Conservation (phyloP, 1,139 yeast species). For the Zygoascus sp. region DNA sequence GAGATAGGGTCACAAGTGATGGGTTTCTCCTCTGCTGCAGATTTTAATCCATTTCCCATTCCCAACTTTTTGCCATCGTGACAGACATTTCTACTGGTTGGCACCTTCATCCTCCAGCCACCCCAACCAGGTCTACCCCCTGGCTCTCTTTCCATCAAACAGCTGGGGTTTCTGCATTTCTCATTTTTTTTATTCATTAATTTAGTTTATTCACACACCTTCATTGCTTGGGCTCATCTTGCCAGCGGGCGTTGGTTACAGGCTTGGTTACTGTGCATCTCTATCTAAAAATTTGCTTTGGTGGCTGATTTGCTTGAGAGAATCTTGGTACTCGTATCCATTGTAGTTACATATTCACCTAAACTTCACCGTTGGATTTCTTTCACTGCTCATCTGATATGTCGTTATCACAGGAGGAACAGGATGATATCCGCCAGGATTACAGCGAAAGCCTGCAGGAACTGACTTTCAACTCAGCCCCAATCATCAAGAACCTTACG, state of each 20-base stretch:
- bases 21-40: too few relatives aligned
- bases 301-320: background rate
- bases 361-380: background rate
- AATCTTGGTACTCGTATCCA: background rate
- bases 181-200: too few relatives aligned
- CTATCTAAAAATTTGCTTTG: background rate
- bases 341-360: background rate
- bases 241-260: background rate
- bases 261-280: background rate
- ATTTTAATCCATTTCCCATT: too few relatives aligned
- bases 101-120: too few relatives aligned
- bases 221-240: too few relatives aligned
- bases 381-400: background rate
- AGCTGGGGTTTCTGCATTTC: too few relatives aligned
- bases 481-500: conserved; percentile 84
- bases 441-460: conserved; percentile 65
- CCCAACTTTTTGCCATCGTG: too few relatives aligned
- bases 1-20: too few relatives aligned
- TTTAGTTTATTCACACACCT: too few relatives aligned
- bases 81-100: too few relatives aligned
- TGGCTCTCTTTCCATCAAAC: too few relatives aligned
- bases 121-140: too few relatives aligned
- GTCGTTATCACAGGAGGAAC: conserved; percentile 29
- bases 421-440: conserved; percentile 52
- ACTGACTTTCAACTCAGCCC: conserved; percentile 82